Evolutionary conservation across 2,329 filamentous ascomycete genomes (phyloP).

Genomic region (Ambrosiella beaveri): DNA sequence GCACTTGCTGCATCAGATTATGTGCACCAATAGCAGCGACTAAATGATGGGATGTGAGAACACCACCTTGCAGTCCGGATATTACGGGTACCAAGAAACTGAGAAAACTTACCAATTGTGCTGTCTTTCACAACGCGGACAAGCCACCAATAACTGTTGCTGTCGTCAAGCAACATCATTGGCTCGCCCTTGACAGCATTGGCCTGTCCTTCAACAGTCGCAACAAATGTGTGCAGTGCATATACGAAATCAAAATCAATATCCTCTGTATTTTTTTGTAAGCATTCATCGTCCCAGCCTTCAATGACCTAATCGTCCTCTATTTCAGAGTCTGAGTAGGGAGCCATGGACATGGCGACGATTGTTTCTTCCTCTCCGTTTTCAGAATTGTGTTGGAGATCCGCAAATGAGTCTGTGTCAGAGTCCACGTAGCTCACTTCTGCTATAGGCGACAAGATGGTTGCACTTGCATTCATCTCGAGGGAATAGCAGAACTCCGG

Average conservation of each 20-base stretch:
- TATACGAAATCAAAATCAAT: conserved; percentile 99
- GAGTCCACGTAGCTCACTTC: conserved; percentile 4
- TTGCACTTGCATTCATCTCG: conserved; percentile 7
- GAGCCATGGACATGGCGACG: neutral
- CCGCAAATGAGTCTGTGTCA: neutral
- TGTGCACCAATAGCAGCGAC: neutral
- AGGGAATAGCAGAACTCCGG: neutral
- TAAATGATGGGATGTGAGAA: neutral
- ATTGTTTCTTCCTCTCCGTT: conserved; percentile 1
- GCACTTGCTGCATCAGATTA: neutral
- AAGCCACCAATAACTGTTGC: conserved; percentile 99
- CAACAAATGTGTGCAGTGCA: conserved; percentile 91
- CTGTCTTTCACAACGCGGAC: conserved; percentile 94
- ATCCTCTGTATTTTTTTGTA: conserved; percentile 79
- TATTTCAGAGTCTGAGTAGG: neutral
- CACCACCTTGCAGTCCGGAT: neutral
- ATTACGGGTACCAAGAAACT: neutral
- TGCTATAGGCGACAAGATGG: neutral
- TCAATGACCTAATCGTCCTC: conserved; percentile 35
- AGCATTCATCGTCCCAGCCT: conserved; percentile 65
- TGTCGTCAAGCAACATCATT: conserved; percentile 95
- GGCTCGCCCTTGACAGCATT: conserved; percentile 98
- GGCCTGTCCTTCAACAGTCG: conserved; percentile 92
- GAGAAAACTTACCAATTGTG: conserved; percentile 51
- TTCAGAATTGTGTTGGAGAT: neutral